Evolutionary conservation across 371 early-diverging fungal genomes (phyloP), one percentile per base, ranked within the genome.

Genomic region (Funneliformis caledonium): DNA sequence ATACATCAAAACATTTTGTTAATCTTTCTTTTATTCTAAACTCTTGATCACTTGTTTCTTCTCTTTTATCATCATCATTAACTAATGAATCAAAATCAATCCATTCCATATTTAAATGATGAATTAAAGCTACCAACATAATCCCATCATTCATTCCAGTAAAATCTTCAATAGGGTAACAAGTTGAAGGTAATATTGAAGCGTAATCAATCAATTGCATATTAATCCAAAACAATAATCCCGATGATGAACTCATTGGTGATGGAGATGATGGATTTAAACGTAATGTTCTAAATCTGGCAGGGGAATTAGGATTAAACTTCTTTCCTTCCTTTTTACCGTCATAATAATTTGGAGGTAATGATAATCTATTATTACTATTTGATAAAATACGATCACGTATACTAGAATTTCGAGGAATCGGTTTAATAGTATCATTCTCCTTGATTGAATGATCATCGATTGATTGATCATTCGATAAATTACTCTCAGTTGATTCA

Each of bases 171-270:
- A 78, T 37, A 50, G 78, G 78, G 67, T 78, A 78, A 22, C 45
- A 47, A 16, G 48, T 64, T 26, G 33, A 16, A 42, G 78, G 78
- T 48, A 78, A 50, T 45, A 59, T 10, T n/a, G 68, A 31, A 5
- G 50, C 68, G 52, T 67, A 68, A 47, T 64, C 78, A 68, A 78
- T 52, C 50, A 78, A 52, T 61, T 78, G 78, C 67, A 78, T 68
- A 42, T 78, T 78, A 10, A 78, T 37, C 78, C 78, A 78, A 68
- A 78, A 78, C 50, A 67, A 67, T 37, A 78, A 37, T 31, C 78
- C 64, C 4, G 78, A 67, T 31, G 78, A 65, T 48, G 78, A 78
- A 67, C 33, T 64, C 10, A 26, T 4, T 19, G 72, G 72, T 43
- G 68, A 31, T 31, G 78, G n/a, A 47, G 52, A 26, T 14, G 78